A percentile compares a stretch with the other conserved stretches of the same genome.
These are phyloP conservation scores for Eucalyptus paniculata DNA, from an alignment of 345 rosid genomes.

Conservation along the genomic window DNA sequence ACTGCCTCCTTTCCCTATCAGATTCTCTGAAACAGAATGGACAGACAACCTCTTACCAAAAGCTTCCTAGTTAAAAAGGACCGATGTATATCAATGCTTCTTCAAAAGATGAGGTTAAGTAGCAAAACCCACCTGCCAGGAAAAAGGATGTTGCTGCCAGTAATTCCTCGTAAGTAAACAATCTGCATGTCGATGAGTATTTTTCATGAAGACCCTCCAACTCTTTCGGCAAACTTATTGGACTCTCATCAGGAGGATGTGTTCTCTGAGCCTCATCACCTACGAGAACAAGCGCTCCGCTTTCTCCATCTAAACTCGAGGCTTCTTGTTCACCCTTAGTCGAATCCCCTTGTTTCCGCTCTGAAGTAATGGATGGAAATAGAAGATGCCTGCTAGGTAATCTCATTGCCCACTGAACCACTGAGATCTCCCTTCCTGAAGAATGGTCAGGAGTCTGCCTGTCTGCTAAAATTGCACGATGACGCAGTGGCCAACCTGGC, in stretches of 20 bases:
- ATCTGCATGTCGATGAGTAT: slow-evolving; percentile 63
- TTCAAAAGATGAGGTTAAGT: background rate
- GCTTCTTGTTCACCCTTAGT: slow-evolving; percentile 1
- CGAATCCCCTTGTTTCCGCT: slow-evolving; percentile 8
- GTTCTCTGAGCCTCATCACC: slow-evolving; percentile 10
- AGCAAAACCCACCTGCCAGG: slow-evolving; percentile 39
- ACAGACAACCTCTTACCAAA: background rate
- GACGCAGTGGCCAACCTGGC: slow-evolving; percentile 89
- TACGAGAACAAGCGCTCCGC: slow-evolving; percentile 38
- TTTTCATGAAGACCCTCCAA: slow-evolving; percentile 50
- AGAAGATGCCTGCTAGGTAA: slow-evolving; percentile 39
- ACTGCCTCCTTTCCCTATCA: slow-evolving; percentile 90
- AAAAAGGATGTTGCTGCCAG: slow-evolving; percentile 59
- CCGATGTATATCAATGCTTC: background rate
- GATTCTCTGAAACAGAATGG: slow-evolving; percentile 37
- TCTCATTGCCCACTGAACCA: slow-evolving; percentile 57
- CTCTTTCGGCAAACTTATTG: slow-evolving; percentile 33
- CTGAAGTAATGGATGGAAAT: slow-evolving; percentile 13
- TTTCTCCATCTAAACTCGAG: slow-evolving; percentile 32
- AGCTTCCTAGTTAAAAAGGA: background rate
- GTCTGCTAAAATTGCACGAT: slow-evolving; percentile 21
- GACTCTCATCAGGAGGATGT: slow-evolving; percentile 13
- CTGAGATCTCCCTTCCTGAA: slow-evolving; percentile 40
- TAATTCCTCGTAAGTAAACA: slow-evolving; percentile 75
- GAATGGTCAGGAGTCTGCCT: slow-evolving; percentile 14